A percentile compares a stretch with the other conserved stretches of the same genome.
Conservation (phyloP, 208 protist genomes). For the Dictyostelium gargantuum region DNA sequence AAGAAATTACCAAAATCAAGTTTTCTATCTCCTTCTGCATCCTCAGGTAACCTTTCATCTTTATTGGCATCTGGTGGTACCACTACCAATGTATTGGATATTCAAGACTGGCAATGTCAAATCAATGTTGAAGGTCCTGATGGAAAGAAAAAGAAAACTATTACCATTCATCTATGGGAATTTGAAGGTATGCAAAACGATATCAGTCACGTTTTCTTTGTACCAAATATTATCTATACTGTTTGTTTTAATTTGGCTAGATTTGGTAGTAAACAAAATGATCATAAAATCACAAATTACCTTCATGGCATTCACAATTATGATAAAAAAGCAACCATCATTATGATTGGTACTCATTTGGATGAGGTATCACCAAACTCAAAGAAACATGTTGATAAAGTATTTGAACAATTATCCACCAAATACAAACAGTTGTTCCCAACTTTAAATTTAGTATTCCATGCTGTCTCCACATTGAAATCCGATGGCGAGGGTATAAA, state of each 20-base stretch:
- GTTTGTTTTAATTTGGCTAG: slow-evolving; percentile 1
- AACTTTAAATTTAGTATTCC: not conserved
- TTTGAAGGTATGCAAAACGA: slow-evolving; percentile 56
- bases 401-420: not conserved
- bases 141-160: not conserved
- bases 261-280: not conserved
- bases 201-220: slow-evolving; percentile 51
- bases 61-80: too few relatives aligned
- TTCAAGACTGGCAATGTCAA: slow-evolving; percentile 32
- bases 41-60: not conserved
- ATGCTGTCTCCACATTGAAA: not conserved
- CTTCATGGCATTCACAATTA: not conserved
- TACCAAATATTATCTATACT: slow-evolving; percentile 35
- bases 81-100: slow-evolving; percentile 33
- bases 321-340: not conserved
- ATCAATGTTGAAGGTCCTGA: not conserved
- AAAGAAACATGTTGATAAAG: not conserved
- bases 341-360: slow-evolving; percentile 20
- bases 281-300: not conserved
- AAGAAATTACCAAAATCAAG: slow-evolving; percentile 11
- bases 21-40: not conserved
- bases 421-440: not conserved
- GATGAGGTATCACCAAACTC: not conserved
- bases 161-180: slow-evolving; percentile 47
- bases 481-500: slow-evolving; percentile 10